Evolutionary conservation across 208 protist genomes (phyloP).

Genomic region (Trypanosoma congolense): DNA sequence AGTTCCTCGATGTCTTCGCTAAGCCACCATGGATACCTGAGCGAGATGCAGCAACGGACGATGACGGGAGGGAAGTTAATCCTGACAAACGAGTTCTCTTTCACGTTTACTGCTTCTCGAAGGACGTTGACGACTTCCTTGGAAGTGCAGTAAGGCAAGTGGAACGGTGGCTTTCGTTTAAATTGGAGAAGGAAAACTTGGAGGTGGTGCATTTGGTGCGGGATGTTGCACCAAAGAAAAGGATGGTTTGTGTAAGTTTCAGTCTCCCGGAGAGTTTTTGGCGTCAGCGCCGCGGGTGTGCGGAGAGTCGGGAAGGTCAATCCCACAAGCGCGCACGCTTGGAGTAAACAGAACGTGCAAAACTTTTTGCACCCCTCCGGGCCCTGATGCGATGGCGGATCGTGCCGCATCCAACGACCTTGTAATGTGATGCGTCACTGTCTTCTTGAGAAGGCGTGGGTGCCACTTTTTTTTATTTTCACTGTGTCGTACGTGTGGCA

Average conservation of each 20-base stretch:
- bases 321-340: slow-evolving; percentile 11
- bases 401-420: too few relatives aligned
- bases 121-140: slow-evolving; percentile 40
- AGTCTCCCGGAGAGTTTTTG: slow-evolving; percentile 76
- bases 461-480: too few relatives aligned
- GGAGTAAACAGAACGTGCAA: too few relatives aligned
- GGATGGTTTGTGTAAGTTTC: slow-evolving; percentile 94
- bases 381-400: too few relatives aligned
- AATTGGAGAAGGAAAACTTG: slow-evolving; percentile 30
- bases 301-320: neutral
- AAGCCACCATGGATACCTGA: slow-evolving; percentile 26
- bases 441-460: too few relatives aligned
- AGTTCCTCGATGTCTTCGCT: slow-evolving; percentile 92
- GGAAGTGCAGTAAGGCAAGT: slow-evolving; percentile 71
- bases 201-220: slow-evolving; percentile 85
- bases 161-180: slow-evolving; percentile 44
- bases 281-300: slow-evolving; percentile 15
- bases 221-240: slow-evolving; percentile 92
- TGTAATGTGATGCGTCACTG: too few relatives aligned
- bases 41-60: neutral
- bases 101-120: slow-evolving; percentile 88
- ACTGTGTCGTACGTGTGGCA: too few relatives aligned
- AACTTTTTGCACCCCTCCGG: too few relatives aligned
- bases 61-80: neutral
- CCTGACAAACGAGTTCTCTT: slow-evolving; percentile 44